These are phyloP conservation scores for Gracilaria gracilis DNA, from an alignment of 23 red algal species.

Conservation along the genomic window DNA sequence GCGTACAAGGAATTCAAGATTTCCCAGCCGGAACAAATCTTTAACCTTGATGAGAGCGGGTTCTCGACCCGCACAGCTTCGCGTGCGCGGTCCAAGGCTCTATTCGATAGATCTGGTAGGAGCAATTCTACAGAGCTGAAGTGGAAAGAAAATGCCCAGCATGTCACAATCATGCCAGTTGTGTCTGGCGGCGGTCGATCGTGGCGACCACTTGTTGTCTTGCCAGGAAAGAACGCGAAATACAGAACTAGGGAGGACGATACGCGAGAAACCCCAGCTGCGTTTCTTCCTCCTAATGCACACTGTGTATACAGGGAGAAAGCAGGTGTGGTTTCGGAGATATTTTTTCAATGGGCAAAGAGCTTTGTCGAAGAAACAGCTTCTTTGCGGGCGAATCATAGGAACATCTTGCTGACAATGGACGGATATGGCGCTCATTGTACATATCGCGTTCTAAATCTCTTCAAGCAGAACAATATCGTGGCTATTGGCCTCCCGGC, in stretches of 20 bases:
- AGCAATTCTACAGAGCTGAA: constrained; percentile 12
- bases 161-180: constrained; percentile 23
- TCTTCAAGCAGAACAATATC: no score
- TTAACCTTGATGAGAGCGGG: constrained; percentile 19
- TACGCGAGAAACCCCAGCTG: background rate
- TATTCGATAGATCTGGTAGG: background rate
- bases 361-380: constrained; percentile 6
- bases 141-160: background rate
- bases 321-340: background rate
- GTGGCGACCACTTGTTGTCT: background rate
- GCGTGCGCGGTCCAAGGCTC: background rate
- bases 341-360: constrained; percentile 6
- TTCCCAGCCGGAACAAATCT: background rate
- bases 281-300: background rate
- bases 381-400: background rate
- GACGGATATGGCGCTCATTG: constrained; percentile 1
- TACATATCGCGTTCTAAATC: no score
- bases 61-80: constrained; percentile 26
- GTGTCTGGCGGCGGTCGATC: background rate
- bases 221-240: background rate
- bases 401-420: constrained; percentile 5
- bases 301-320: constrained; percentile 27
- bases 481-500: no score
- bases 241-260: background rate
- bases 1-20: constrained; percentile 23